phyloP scores from a whole-genome alignment of 805 yeast genomes.

The Vanderwaltozyma polyspora region DNA sequence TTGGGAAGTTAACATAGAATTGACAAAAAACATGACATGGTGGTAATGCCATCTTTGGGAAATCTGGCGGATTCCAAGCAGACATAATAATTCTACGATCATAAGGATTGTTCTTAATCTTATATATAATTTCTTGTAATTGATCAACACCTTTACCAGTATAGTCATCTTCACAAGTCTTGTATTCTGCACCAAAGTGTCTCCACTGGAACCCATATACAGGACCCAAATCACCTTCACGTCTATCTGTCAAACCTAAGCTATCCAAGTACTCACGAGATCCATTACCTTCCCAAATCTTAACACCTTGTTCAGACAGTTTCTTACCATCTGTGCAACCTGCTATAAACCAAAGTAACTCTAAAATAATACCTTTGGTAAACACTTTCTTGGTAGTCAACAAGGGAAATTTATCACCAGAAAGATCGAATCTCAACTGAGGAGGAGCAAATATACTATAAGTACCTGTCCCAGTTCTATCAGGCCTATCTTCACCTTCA shows the following conservation, averaged over 20 bases:
- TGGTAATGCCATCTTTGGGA: conserved; percentile 89
- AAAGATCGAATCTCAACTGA: conserved; percentile 71
- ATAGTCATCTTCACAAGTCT: conserved; percentile 79
- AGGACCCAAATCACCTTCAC: conserved; percentile 95
- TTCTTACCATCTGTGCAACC: conserved; percentile 84
- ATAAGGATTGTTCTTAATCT: conserved; percentile 77
- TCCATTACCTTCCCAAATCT: conserved; percentile 98
- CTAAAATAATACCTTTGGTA: conserved; percentile 79
- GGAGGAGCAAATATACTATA: conserved; percentile 89
- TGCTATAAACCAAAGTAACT: conserved; percentile 81
- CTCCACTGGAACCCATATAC: conserved; percentile 99
- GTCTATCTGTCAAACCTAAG: conserved; percentile 65
- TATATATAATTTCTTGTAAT: conserved; percentile 64
- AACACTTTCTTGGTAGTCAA: conserved; percentile 90
- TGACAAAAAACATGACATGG: conserved; percentile 97
- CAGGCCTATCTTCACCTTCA: conserved; percentile 86
- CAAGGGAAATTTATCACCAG: conserved; percentile 68
- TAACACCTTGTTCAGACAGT: conserved; percentile 75
- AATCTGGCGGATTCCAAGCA: conserved; percentile 98
- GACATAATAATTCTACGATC: conserved; percentile 90
- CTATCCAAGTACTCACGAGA: conserved; percentile 81
- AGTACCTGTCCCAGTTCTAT: conserved; percentile 97
- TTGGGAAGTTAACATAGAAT: conserved; percentile 83
- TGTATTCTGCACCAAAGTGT: conserved; percentile 92
- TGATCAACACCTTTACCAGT: conserved; percentile 86